phyloP scores from a whole-genome alignment of 2,329 filamentous ascomycete genomes.

The Phialophora chinensis region DNA sequence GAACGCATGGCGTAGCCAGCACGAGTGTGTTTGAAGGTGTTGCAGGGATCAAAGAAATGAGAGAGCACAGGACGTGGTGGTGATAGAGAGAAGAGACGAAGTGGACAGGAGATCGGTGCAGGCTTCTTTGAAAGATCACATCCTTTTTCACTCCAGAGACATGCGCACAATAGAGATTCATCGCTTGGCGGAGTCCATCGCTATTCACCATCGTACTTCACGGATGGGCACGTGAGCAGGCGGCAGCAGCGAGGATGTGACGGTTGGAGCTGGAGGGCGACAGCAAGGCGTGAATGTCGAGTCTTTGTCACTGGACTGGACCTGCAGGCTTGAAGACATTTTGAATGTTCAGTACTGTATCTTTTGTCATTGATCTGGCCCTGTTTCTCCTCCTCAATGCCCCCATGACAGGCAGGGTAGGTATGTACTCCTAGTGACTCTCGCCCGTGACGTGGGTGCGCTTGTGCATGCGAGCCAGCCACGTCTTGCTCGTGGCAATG shows the following conservation, averaged over 20 bases:
- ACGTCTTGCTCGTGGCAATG: slow-evolving; percentile 52
- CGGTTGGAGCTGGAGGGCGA: background rate
- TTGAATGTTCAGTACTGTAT: background rate
- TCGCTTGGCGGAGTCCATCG: background rate
- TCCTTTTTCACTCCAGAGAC: background rate
- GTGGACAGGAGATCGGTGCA: background rate
- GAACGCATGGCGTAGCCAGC: background rate
- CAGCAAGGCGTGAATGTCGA: background rate
- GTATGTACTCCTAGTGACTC: slow-evolving; percentile 38
- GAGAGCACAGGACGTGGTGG: background rate
- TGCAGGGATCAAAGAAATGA: background rate
- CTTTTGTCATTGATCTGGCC: background rate
- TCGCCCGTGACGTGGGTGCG: slow-evolving; percentile 45
- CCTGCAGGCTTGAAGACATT: background rate
- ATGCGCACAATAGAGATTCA: background rate
- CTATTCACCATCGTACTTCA: background rate
- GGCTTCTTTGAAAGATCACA: background rate
- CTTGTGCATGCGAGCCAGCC: slow-evolving; percentile 56
- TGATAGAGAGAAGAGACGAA: background rate
- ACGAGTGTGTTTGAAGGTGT: background rate
- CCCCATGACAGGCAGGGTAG: background rate
- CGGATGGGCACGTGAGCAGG: background rate
- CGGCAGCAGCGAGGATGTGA: background rate
- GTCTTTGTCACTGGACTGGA: background rate
- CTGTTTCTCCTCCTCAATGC: background rate